Evolutionary conservation across 2,329 filamentous ascomycete genomes (phyloP).

Genomic region (Penicillium hesseltinei): DNA sequence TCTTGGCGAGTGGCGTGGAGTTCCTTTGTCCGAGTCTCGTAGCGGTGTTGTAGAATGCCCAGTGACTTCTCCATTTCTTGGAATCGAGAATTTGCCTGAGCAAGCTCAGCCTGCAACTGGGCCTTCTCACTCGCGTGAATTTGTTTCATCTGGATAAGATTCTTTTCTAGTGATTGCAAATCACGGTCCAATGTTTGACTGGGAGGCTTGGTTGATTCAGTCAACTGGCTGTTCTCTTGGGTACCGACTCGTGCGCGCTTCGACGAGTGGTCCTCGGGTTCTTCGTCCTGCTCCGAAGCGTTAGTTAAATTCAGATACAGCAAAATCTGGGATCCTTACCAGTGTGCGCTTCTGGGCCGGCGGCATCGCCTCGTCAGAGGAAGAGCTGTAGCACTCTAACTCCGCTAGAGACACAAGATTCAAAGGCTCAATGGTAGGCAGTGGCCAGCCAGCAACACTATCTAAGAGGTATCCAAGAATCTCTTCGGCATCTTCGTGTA

Average conservation of each 20-base stretch:
- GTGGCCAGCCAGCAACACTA: conserved; percentile 39
- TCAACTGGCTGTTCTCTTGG: conserved; percentile 39
- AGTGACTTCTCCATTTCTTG: conserved; percentile 36
- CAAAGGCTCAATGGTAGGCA: conserved; percentile 40
- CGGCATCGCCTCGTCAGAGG: conserved; percentile 19
- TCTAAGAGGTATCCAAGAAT: conserved; percentile 37
- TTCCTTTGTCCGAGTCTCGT: conserved; percentile 42
- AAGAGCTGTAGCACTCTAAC: conserved; percentile 19
- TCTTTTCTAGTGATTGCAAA: conserved; percentile 29
- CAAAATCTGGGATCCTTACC: conserved; percentile 23
- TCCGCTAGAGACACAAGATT: conserved; percentile 33
- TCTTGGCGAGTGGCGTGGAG: conserved; percentile 39
- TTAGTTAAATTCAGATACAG: conserved; percentile 12
- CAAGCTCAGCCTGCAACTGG: conserved; percentile 30
- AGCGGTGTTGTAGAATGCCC: conserved; percentile 43
- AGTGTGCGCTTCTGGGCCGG: conserved; percentile 32
- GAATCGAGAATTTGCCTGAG: conserved; percentile 27
- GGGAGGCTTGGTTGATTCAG: conserved; percentile 33
- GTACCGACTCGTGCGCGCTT: conserved; percentile 42
- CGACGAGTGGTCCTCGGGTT: conserved; percentile 25
- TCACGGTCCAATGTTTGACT: conserved; percentile 33
- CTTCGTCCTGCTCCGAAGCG: conserved; percentile 30
- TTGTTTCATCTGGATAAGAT: conserved; percentile 32
- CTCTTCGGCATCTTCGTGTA: conserved; percentile 42
- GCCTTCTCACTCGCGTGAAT: conserved; percentile 33